A percentile compares a stretch with the other conserved stretches of the same genome.
phyloP scores from a whole-genome alignment of 768 basidiomycete species.

The Xerocomellus amylosporus region DNA sequence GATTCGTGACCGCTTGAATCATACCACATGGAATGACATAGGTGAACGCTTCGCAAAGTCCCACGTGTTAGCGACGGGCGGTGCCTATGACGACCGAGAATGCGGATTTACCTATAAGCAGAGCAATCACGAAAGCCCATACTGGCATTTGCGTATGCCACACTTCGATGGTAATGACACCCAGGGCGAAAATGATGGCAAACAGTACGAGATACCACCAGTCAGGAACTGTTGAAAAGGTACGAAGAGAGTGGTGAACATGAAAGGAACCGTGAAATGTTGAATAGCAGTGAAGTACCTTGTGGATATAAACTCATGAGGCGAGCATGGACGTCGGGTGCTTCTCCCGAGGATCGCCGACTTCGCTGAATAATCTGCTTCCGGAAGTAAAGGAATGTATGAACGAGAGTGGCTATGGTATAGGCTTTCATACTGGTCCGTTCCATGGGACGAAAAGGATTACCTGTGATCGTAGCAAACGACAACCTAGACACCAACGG shows the following conservation, averaged over 20 bases:
- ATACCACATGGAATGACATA: constrained; percentile 56
- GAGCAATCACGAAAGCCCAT: constrained; percentile 63
- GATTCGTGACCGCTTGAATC: constrained; percentile 74
- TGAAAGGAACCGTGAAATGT: not conserved
- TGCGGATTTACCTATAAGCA: constrained; percentile 45
- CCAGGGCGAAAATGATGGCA: constrained; percentile 65
- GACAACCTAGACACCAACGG: constrained; percentile 65
- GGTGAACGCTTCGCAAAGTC: constrained; percentile 31
- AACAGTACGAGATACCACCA: constrained; percentile 83
- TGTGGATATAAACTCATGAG: constrained; percentile 72
- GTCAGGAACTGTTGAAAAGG: constrained; percentile 55
- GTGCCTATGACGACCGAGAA: not conserved
- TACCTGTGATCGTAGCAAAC: constrained; percentile 77
- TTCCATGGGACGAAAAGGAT: not conserved
- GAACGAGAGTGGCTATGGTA: constrained; percentile 27
- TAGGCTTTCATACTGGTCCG: not conserved
- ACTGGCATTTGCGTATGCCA: constrained; percentile 76
- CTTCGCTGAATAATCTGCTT: constrained; percentile 75
- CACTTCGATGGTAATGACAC: constrained; percentile 65
- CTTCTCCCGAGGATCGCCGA: constrained; percentile 67
- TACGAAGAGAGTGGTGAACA: not conserved
- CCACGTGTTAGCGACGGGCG: not conserved
- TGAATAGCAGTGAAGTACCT: constrained; percentile 14
- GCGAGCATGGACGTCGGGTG: constrained; percentile 81
- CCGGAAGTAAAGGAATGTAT: constrained; percentile 59